Evolutionary conservation across 148 eudicot genomes (phyloP), one percentile per base, ranked within the genome.

Genomic region (Persicaria tinctoria): DNA sequence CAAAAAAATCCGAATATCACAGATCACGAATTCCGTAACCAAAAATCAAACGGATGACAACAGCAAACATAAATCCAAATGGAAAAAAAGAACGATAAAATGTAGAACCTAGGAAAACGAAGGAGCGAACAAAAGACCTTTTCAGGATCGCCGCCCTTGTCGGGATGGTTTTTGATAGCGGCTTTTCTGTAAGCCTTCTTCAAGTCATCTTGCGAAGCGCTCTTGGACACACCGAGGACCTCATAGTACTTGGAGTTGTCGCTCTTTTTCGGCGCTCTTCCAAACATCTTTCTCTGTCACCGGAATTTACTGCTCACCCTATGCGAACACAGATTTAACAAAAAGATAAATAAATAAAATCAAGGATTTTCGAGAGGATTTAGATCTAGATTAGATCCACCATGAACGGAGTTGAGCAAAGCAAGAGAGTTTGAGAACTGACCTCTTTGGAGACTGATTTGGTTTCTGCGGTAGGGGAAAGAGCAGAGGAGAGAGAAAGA

Each of bases 201-300:
- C 13, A 53, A 16, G n/a, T 53, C 57, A 9, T 53, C 57, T 16
- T 10, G 57, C 11, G 57, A 53, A 53, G 57, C 57, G n/a, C 5
- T 53, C 57, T 53, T 53, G 11, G 57, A 53, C n/a, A 53, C 57
- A 10, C 57, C 57, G 13, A 53, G n/a, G 57, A 53, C n/a, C 57
- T 53, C 57, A 53, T 53, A 53, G 57, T 53, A 53, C 57, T 53
- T 53, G n/a, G 57, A 9, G 57, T 16, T 53, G 57, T 53, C 57
- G n/a, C 57, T 53, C 48, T 69, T 27, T 6, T 69, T 81, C 14
- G 87, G 83, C 11, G 77, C 83, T 63, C 87, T 79, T 46, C 87
- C 87, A 76, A 84, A 84, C 87, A 84, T 84, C 81, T 82, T 80
- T 70, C 17, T 44, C 32, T 13, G 4, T 17, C 70, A 5, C 18